Evolutionary conservation across 306 rosid genomes (phyloP).

Genomic region (Mucuna pruriens): DNA sequence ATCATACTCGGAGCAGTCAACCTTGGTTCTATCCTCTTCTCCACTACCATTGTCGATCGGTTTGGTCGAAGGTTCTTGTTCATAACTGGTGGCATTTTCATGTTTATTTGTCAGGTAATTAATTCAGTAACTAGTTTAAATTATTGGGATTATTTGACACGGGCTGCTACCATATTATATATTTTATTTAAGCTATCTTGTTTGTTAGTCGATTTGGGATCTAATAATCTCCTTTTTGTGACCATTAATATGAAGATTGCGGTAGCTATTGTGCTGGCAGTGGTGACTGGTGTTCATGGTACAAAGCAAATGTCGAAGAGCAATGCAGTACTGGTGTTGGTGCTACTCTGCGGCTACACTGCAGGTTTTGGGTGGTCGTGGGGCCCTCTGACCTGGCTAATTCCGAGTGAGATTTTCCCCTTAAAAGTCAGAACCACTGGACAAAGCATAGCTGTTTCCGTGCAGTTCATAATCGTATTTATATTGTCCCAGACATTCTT

Average conservation of each 20-base stretch:
- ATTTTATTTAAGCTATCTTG: no score
- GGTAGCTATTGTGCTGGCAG: constrained; percentile 57
- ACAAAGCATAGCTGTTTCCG: constrained; percentile 60
- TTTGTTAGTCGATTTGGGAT: no score
- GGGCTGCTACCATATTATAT: no score
- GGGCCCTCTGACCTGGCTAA: constrained; percentile 77
- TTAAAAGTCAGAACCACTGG: constrained; percentile 63
- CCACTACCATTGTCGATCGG: constrained; percentile 68
- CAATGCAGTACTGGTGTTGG: constrained; percentile 52
- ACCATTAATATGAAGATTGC: constrained; percentile 42
- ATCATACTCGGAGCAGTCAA: constrained; percentile 65
- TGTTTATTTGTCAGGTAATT: constrained; percentile 62
- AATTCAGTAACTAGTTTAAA: not conserved
- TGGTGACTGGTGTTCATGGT: constrained; percentile 56
- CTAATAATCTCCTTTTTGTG: not conserved
- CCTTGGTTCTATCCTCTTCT: constrained; percentile 51
- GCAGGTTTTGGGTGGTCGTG: constrained; percentile 88
- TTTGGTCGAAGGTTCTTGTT: constrained; percentile 69
- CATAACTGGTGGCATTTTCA: constrained; percentile 62
- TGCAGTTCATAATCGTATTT: constrained; percentile 53
- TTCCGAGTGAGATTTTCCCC: constrained; percentile 89
- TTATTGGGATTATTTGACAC: not conserved
- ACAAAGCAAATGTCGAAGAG: constrained; percentile 50
- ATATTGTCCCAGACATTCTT: constrained; percentile 71
- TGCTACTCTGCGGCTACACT: constrained; percentile 56